Evolutionary conservation across 805 yeast species (phyloP).

Genomic region (Pichia nanzhaoensis): DNA sequence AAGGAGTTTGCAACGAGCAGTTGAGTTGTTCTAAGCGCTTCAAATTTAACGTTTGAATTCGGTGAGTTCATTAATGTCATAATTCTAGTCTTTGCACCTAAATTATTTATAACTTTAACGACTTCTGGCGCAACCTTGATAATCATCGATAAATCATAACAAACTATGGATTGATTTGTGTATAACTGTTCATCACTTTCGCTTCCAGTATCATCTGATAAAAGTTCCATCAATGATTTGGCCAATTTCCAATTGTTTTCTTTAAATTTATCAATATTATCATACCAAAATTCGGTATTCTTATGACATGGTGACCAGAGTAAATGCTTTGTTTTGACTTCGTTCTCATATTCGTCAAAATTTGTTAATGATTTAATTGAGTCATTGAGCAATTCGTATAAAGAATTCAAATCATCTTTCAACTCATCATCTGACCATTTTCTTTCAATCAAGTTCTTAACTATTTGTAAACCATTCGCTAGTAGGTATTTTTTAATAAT

Average conservation of each 20-base stretch:
- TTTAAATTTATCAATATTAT: conserved; percentile 69
- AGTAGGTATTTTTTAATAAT: conserved; percentile 61
- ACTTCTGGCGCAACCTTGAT: conserved; percentile 59
- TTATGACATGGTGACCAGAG: conserved; percentile 91
- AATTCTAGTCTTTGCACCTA: conserved; percentile 66
- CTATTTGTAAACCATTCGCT: conserved; percentile 65
- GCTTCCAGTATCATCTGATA: conserved; percentile 28
- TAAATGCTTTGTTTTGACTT: conserved; percentile 69
- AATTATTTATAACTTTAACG: conserved; percentile 42
- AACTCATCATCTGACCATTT: conserved; percentile 95
- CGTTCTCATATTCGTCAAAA: conserved; percentile 85
- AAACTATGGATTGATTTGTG: conserved; percentile 48
- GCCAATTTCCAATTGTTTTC: conserved; percentile 70
- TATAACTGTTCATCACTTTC: conserved; percentile 19
- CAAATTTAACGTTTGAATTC: conserved; percentile 85
- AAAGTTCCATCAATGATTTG: conserved; percentile 50
- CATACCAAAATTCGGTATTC: conserved; percentile 84
- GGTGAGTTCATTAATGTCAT: conserved; percentile 78
- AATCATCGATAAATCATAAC: conserved; percentile 60
- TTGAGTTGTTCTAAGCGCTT: conserved; percentile 95
- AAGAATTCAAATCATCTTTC: conserved; percentile 55
- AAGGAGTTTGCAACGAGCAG: conserved; percentile 80
- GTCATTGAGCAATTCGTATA: conserved; percentile 57
- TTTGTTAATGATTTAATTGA: conserved; percentile 78
- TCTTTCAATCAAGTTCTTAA: conserved; percentile 68